phyloP scores from a whole-genome alignment of 1,284 basidiomycete genomes.

The Austroboletus niveus region DNA sequence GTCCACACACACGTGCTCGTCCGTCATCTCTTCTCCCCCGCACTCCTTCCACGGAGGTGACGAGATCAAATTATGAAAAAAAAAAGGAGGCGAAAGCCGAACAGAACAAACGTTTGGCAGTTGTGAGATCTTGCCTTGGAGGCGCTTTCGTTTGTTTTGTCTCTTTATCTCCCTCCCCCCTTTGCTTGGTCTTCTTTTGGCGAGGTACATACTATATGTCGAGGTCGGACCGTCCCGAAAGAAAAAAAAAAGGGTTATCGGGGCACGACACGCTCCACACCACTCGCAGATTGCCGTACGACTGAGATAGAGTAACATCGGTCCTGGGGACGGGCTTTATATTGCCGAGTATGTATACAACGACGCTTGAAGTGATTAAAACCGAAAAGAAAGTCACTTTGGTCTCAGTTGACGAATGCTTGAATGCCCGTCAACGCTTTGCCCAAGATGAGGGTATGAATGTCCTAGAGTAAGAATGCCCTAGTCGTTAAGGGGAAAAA shows the following conservation, averaged over 20 bases:
- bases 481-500: too few relatives aligned
- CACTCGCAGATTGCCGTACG: not conserved
- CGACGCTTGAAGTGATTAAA: not conserved
- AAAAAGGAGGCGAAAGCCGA: too few relatives aligned
- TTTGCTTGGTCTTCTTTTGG: not conserved
- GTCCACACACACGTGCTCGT: too few relatives aligned
- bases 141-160: not conserved
- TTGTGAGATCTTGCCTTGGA: not conserved
- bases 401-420: constrained; percentile 65
- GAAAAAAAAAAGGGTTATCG: not conserved
- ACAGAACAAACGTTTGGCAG: not conserved
- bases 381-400: not conserved
- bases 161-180: not conserved
- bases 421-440: constrained; percentile 87
- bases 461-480: constrained; percentile 49
- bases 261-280: not conserved
- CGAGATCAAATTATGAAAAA: not conserved
- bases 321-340: not conserved
- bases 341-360: not conserved
- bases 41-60: not conserved
- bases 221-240: not conserved
- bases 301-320: not conserved
- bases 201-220: not conserved
- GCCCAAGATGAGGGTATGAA: constrained; percentile 86
- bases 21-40: not conserved